phyloP scores from a whole-genome alignment of 176 grass and related monocot species.

The Poa pratensis region DNA sequence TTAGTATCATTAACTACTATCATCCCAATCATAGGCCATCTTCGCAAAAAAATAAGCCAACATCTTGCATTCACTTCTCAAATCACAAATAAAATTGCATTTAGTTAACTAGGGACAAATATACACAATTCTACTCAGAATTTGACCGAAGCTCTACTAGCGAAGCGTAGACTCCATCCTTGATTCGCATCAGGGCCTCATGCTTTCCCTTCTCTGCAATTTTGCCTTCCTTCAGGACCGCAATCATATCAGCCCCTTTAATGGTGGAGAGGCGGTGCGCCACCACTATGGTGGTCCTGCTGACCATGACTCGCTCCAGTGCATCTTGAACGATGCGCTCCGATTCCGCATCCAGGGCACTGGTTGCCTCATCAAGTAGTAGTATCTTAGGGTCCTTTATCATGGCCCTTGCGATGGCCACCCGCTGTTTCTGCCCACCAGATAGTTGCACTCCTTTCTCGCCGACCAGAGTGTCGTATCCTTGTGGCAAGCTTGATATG shows the following conservation, averaged over 20 bases:
- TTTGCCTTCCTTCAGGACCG: slow-evolving; percentile 61
- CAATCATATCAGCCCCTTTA: slow-evolving; percentile 66
- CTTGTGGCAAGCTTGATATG: slow-evolving; percentile 59
- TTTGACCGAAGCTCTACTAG: slow-evolving; percentile 47
- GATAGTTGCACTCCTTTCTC: slow-evolving; percentile 67
- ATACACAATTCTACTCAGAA: slow-evolving; percentile 32
- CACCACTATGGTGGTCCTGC: slow-evolving; percentile 59
- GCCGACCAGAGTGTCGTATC: slow-evolving; percentile 57
- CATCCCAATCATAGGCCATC: background rate
- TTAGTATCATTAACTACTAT: slow-evolving; percentile 7
- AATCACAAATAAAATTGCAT: background rate
- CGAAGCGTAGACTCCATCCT: slow-evolving; percentile 57
- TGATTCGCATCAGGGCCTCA: slow-evolving; percentile 54
- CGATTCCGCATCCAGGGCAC: slow-evolving; percentile 61
- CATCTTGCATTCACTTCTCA: slow-evolving; percentile 5
- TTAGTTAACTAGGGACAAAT: background rate
- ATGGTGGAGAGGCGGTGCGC: slow-evolving; percentile 69
- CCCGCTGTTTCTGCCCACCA: slow-evolving; percentile 64
- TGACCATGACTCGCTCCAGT: slow-evolving; percentile 55
- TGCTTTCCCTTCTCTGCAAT: slow-evolving; percentile 63
- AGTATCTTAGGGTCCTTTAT: slow-evolving; percentile 68
- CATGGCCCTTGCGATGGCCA: slow-evolving; percentile 71
- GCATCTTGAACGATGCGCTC: slow-evolving; percentile 62
- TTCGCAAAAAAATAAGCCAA: background rate
- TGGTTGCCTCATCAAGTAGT: slow-evolving; percentile 67